Evolutionary conservation across 495 filamentous ascomycete species (phyloP), one percentile per base, ranked within the genome.

Genomic region (Cudoniella acicularis): DNA sequence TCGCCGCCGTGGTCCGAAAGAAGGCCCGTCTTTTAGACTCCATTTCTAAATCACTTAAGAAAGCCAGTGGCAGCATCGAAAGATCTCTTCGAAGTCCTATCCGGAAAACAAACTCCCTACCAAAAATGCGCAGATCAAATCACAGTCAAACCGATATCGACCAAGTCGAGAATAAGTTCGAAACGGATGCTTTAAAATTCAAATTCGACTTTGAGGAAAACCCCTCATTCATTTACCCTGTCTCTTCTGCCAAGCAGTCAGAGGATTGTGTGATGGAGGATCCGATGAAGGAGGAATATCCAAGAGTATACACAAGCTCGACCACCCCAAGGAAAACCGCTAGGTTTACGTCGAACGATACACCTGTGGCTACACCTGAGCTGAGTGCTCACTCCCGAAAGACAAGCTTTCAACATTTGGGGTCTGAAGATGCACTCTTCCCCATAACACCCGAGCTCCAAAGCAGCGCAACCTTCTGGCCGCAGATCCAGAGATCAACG

Each of bases 81-180:
- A 57, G 41, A 18, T 53, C n/a, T 16, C 48, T 52, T 6, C 30
- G 66, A 57, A 65, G 53, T 58, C 62, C 66, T 26, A 65, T 68
- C n/a, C 49, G 63, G 24, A 68, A 68, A 48, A 16, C 49, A 9
- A 53, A 21, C 24, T 52, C 50, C n/a, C 49, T 54, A 1, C 50
- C 57, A 24, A 64, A 57, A 17, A 62, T 59, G 60, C 54, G 45
- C 16, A 10, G 10, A 6, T 51, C 25, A 21, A 22, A 58, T 11
- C 24, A 51, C 25, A 55, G 26, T 41, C 18, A 59, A 20, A 46
- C 36, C 8, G 53, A 23, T 20, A n/a, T 52, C 18, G 56, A 63
- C 8, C 1, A 50, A 3, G 63, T 49, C 52, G 52, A 49, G 27
- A 48, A 56, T 1, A 53, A 57, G 13, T 27, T 64, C 20, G 43